These are phyloP conservation scores for Calonectria multiphialidica DNA, from an alignment of 2,329 filamentous ascomycete genomes.

Conservation along the genomic window DNA sequence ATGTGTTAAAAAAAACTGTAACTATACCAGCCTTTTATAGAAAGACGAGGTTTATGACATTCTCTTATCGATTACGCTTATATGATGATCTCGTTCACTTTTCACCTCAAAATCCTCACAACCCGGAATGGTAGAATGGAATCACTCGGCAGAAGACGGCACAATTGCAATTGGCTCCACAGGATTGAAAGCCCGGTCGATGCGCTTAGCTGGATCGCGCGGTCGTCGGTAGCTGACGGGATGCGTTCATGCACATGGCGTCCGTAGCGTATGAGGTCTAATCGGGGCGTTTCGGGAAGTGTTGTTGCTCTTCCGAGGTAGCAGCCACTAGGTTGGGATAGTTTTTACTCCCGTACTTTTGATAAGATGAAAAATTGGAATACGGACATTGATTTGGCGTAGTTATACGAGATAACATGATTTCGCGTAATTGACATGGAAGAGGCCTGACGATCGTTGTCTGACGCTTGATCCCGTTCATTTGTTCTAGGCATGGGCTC, in stretches of 20 bases:
- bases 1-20: constrained; percentile 46
- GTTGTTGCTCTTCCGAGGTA: constrained; percentile 29
- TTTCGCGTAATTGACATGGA: not conserved
- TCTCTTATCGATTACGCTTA: constrained; percentile 2
- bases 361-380: not conserved
- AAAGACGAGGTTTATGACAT: constrained; percentile 29
- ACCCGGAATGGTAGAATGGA: not conserved
- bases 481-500: not conserved
- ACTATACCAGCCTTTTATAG: constrained; percentile 45
- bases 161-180: not conserved
- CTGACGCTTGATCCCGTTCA: not conserved
- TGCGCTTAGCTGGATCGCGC: not conserved
- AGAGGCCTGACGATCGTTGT: not conserved
- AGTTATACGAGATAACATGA: not conserved
- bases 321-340: not conserved
- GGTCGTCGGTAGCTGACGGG: constrained; percentile 4
- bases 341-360: not conserved
- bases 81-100: not conserved
- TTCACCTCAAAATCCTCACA: not conserved
- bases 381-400: not conserved
- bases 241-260: constrained; percentile 31
- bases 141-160: constrained; percentile 12
- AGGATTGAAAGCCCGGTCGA: not conserved
- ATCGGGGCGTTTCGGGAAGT: constrained; percentile 23
- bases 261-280: constrained; percentile 8